phyloP scores from a whole-genome alignment of 2,329 filamentous ascomycete genomes.

The Colletotrichum truncatum region DNA sequence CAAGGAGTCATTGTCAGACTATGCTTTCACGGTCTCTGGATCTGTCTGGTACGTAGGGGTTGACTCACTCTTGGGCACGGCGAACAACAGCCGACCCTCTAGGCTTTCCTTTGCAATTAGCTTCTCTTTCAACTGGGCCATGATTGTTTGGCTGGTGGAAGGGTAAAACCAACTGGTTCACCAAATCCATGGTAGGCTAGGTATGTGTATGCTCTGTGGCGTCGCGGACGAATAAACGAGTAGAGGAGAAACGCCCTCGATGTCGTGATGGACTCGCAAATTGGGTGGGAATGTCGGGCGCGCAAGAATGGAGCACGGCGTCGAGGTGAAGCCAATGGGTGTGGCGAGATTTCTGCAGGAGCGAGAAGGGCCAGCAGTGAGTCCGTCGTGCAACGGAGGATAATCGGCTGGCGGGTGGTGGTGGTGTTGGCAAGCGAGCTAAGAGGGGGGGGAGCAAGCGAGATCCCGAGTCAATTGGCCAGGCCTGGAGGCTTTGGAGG shows the following conservation, averaged over 20 bases:
- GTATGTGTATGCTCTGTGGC: not conserved
- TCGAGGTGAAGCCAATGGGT: conserved; percentile 26
- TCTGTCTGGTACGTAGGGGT: conserved; percentile 21
- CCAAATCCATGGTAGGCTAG: conserved; percentile 56
- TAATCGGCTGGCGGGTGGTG: not conserved
- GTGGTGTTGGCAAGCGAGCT: not conserved
- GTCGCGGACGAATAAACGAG: not conserved
- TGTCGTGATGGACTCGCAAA: not conserved
- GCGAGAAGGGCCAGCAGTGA: not conserved
- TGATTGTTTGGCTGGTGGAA: conserved; percentile 5
- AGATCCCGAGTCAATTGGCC: conserved; percentile 20
- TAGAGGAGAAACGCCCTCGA: not conserved
- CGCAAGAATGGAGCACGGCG: conserved; percentile 20
- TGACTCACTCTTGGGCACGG: conserved; percentile 94
- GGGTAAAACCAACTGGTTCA: conserved; percentile 57
- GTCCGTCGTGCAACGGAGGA: conserved; percentile 5
- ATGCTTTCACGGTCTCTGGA: not conserved
- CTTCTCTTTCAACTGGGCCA: conserved; percentile 25
- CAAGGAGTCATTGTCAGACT: conserved; percentile 33
- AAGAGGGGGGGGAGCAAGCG: not conserved
- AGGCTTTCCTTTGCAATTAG: conserved; percentile 63
- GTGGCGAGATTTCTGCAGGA: conserved; percentile 18
- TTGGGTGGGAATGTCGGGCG: conserved; percentile 24
- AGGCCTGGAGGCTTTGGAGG: not conserved
- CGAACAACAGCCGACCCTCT: conserved; percentile 92